Percentiles rank a stretch among this genome's conserved stretches.
Evolutionary conservation across 2,329 filamentous ascomycete genomes (phyloP).

Genomic region (Colletotrichum sp.): DNA sequence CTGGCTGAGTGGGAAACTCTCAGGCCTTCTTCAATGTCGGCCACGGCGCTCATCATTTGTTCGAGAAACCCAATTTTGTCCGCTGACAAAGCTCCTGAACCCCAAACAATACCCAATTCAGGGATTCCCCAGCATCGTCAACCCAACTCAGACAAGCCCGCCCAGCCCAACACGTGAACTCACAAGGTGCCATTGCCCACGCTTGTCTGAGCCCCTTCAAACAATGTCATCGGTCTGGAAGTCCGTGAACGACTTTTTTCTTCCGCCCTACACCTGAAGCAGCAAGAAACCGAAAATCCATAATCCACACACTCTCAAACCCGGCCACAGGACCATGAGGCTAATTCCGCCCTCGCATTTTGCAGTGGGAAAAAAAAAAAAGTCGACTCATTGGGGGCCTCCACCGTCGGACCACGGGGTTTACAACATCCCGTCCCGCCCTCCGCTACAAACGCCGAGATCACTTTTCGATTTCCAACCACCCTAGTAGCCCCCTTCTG

Average conservation of each 20-base stretch:
- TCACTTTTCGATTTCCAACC: constrained; percentile 17
- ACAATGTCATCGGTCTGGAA: neutral
- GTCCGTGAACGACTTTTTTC: neutral
- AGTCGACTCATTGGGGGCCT: neutral
- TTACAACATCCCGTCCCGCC: constrained; percentile 16
- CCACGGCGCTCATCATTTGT: neutral
- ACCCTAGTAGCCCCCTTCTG: neutral
- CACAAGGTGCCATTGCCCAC: constrained; percentile 6
- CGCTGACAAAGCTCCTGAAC: constrained; percentile 5
- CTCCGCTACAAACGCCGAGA: constrained; percentile 17
- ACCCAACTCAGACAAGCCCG: constrained; percentile 5
- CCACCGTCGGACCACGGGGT: constrained; percentile 9
- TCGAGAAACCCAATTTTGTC: neutral
- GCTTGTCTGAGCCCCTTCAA: constrained; percentile 3
- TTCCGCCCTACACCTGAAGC: neutral
- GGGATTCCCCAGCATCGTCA: constrained; percentile 5
- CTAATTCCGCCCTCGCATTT: neutral
- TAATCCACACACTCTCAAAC: neutral
- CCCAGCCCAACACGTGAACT: constrained; percentile 12
- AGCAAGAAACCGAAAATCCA: neutral
- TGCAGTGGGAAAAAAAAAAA: neutral
- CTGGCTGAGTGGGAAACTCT: neutral
- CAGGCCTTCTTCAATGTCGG: neutral
- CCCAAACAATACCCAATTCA: neutral
- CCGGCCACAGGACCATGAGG: neutral